A percentile compares a stretch with the other conserved stretches of the same genome.
Conservation (phyloP, 1,139 yeast genomes). For the Eremothecium sinecaudum region DNA sequence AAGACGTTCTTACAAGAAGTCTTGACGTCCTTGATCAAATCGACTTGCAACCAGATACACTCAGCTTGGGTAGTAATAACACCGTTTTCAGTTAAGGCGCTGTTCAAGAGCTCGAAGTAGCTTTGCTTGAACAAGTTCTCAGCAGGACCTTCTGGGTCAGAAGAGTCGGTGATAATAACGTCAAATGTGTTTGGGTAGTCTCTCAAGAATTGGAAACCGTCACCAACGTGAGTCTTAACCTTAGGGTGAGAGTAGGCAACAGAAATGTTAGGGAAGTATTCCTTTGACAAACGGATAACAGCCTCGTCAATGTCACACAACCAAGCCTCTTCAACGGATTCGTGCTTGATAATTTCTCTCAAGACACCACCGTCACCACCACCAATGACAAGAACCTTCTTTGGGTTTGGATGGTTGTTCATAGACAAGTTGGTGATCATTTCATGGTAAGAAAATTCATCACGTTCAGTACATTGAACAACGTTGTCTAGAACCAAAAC, state of each 20-base stretch:
- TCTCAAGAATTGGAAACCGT: constrained; percentile 83
- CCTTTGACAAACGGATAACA: constrained; percentile 72
- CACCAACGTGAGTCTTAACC: constrained; percentile 75
- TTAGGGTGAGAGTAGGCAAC: constrained; percentile 72
- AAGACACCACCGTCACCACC: constrained; percentile 97
- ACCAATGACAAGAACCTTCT: constrained; percentile 81
- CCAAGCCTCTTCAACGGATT: constrained; percentile 72
- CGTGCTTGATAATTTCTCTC: constrained; percentile 85
- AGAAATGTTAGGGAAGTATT: constrained; percentile 78
- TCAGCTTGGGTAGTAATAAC: constrained; percentile 89
- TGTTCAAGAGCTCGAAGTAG: constrained; percentile 67
- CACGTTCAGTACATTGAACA: constrained; percentile 89
- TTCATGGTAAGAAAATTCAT: constrained; percentile 90
- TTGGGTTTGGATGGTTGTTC: constrained; percentile 86
- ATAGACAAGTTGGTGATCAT: constrained; percentile 87
- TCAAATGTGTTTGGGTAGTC: constrained; percentile 66
- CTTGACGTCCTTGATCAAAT: constrained; percentile 66
- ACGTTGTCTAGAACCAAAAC: constrained; percentile 86
- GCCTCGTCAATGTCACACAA: constrained; percentile 89
- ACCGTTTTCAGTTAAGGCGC: constrained; percentile 78
- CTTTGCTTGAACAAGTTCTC: constrained; percentile 79
- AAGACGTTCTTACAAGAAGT: constrained; percentile 67
- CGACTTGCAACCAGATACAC: constrained; percentile 80
- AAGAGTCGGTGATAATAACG: constrained; percentile 86
- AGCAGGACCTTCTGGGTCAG: constrained; percentile 97